phyloP scores from a whole-genome alignment of 495 filamentous ascomycete species.

The Aspergillus sclerotiicarbonarius region DNA sequence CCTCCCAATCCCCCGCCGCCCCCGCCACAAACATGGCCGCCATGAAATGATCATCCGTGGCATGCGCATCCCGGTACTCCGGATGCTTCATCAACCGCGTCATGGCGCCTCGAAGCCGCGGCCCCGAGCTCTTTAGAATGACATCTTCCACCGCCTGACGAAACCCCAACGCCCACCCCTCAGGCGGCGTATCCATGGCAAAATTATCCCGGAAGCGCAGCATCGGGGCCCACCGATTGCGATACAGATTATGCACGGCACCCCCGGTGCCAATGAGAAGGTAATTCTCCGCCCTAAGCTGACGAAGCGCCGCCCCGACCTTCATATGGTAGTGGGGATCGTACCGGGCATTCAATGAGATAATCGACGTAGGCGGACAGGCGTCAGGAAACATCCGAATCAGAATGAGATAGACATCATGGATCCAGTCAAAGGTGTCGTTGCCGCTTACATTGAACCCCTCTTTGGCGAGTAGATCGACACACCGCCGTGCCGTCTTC shows the following conservation, averaged over 20 bases:
- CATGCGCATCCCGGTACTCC: conserved; percentile 58
- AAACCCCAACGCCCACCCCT: conserved; percentile 56
- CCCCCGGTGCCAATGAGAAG: conserved; percentile 61
- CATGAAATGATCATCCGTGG: conserved; percentile 65
- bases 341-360: conserved; percentile 57
- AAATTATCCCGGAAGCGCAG: conserved; percentile 59
- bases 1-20: conserved; percentile 47
- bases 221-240: conserved; percentile 62
- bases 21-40: conserved; percentile 57
- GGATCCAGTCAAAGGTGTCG: conserved; percentile 59
- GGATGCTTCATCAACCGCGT: conserved; percentile 62
- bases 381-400: conserved; percentile 60
- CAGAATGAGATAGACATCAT: conserved; percentile 62
- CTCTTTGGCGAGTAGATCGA: conserved; percentile 39
- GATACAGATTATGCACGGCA: conserved; percentile 62
- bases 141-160: conserved; percentile 58
- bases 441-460: conserved; percentile 53
- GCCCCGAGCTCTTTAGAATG: conserved; percentile 47
- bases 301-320: conserved; percentile 51
- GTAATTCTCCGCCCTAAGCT: conserved; percentile 47
- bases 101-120: conserved; percentile 46
- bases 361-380: conserved; percentile 58
- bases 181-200: conserved; percentile 54
- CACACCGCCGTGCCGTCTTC: conserved; percentile 40
- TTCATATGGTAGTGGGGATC: conserved; percentile 61